phyloP scores from a whole-genome alignment of 805 yeast genomes.

The Kuraishia piskuri region DNA sequence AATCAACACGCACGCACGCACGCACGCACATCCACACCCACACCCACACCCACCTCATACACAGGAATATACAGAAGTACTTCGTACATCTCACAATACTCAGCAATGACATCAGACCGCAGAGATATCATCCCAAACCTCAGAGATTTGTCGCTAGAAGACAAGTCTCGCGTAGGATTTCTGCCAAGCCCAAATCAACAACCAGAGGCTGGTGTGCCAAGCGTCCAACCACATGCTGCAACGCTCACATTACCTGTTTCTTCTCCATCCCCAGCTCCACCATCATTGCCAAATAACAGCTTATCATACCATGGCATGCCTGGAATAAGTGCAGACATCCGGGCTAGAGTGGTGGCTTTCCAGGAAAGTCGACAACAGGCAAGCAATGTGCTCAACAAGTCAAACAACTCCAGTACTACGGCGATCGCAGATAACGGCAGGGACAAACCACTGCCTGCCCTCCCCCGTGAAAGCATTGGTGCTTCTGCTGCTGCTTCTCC shows the following conservation, averaged over 20 bases:
- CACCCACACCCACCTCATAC: not conserved
- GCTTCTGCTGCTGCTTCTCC: too few relatives aligned
- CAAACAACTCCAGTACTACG: not conserved
- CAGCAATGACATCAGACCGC: not conserved
- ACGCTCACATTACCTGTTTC: not conserved
- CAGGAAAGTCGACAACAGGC: constrained; percentile 63
- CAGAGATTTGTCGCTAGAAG: not conserved
- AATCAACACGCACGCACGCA: not conserved
- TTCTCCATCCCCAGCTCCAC: not conserved
- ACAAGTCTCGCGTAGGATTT: not conserved
- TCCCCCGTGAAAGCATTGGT: constrained; percentile 3
- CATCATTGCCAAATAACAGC: not conserved
- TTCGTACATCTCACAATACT: not conserved
- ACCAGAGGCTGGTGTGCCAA: not conserved
- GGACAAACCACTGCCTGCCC: constrained; percentile 6
- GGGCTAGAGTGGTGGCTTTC: constrained; percentile 80
- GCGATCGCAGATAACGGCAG: constrained; percentile 2
- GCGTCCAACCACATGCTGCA: not conserved
- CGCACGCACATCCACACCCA: not conserved
- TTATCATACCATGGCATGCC: constrained; percentile 20
- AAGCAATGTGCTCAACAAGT: not conserved
- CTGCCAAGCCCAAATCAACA: not conserved
- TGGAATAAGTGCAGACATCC: constrained; percentile 63
- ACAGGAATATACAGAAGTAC: too few relatives aligned
- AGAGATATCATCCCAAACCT: not conserved